Base-by-base conservation (phyloP, 2,329 filamentous ascomycete genomes). In the Chaetomium olivaceum region DNA sequence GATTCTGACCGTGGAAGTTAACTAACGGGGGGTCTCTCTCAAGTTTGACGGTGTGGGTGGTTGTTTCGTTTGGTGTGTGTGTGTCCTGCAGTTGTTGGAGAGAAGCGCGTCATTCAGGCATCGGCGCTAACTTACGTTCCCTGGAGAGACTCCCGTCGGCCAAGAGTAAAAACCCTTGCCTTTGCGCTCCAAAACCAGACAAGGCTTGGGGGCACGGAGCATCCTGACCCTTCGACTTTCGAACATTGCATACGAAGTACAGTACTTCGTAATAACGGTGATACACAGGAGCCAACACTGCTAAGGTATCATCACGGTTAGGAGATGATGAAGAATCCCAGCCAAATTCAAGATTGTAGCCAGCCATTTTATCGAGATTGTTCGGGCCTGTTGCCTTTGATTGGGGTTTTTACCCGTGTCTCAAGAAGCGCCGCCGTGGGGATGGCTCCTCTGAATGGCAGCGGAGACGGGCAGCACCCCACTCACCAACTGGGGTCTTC, bases 361-460 rank as follows among this genome's bases (percentile, higher is more conserved):
- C 54, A 52, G 29, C 36, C 51, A 54, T 58, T 33, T 31, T 23
- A 67, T 68, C 67, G 67, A 67, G 61, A 69, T 67, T 70, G 61
- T 62, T 65, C 66, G 67, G 67, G 66, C 62, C 66, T 67, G 69
- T 66, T 68, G 65, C 65, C 63, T 66, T 68, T 70, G 65, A 68
- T 72, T 70, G 70, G 69, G 66, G 68, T 51, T 66, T 72, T 71
- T 69, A 69, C 65, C 68, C 67, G 56, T 59, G 60, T 25, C 65
- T 67, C 64, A 56, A 66, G 67, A 70, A 69, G 70, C 68, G 70
- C 70, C 65, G 69, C 52, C 68, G 62, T 66, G 66, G 66, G 59
- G 66, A 65, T 56, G 52, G 52, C n/a, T 52, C 50, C 54, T 52
- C 54, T 19, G 39, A 43, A 43, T 43, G 39, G 39, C 39, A 43